Base-by-base conservation (phyloP, 768 basidiomycete genomes). In the Royoungia palumana region DNA sequence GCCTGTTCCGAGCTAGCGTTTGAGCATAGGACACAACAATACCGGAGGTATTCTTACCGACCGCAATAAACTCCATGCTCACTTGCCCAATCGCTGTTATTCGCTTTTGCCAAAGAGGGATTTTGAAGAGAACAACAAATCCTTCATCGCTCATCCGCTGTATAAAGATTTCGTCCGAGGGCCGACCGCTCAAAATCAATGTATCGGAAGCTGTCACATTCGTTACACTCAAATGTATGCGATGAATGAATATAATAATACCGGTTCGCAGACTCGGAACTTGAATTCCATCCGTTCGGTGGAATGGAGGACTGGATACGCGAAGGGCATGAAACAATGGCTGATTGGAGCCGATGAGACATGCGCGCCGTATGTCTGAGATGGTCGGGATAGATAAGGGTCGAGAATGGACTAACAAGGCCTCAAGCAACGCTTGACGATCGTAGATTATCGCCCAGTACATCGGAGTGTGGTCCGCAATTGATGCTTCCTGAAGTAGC, bases 11-110 rank as follows among this genome's bases (percentile, higher is more conserved):
- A 30, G 3, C n/a, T 14, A 24, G 6, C 3, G n/a, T 27, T 40
- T 49, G 32, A 35, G 37, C 12, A 21, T 17, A 32, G 2, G 14
- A 42, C 17, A 35, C 4, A 5, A 21, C n/a, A 9, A 20, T 16
- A 17, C 21, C 3, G 7, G 14, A 2, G 10, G 17, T 2, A 19
- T 10, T 5, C 39, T 41, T 30, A 65, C 65, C 50, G 7, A 53
- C 60, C 13, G 81, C 85, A 39, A 88, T 83, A 49, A 88, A 87
- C 53, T 89, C 85, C 7, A 87, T 58, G n/a, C 57, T 57, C n/a
- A 84, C 74, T 28, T 67, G 54, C 36, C 77, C 77, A 11, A 79
- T 74, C n/a, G 83, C 77, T 38, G 77, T 72, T 83, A 89, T 82
- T 27, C 86, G 74, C 54, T 77, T 79, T 63, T 85, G 82, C 65